Conservation (phyloP, 192 early-diverging fungal genomes). For the Irineochytrium annulatum region DNA sequence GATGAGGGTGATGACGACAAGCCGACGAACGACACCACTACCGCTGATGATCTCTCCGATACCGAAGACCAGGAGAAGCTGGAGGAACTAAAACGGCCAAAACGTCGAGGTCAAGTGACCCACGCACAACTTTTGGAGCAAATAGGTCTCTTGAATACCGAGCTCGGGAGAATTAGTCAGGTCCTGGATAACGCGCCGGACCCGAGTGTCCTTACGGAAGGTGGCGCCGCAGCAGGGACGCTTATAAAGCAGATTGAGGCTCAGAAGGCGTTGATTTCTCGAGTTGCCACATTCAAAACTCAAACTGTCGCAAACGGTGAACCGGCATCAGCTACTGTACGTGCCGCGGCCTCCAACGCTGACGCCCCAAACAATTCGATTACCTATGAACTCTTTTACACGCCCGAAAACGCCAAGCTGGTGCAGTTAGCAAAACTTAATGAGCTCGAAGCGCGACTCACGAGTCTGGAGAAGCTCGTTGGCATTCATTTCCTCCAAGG, state of each 20-base stretch:
- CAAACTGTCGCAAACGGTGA: neutral
- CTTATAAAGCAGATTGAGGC: constrained; percentile 15
- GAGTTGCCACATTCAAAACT: constrained; percentile 15
- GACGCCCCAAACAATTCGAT: constrained; percentile 24
- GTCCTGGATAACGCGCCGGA: neutral
- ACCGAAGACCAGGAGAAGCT: constrained; percentile 4
- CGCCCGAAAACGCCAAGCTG: constrained; percentile 53
- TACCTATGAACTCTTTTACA: constrained; percentile 73
- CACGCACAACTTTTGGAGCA: constrained; percentile 27
- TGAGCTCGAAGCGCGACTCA: constrained; percentile 65
- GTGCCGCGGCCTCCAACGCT: neutral
- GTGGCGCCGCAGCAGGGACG: constrained; percentile 3
- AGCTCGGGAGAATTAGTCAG: constrained; percentile 12
- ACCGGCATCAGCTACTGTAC: no score
- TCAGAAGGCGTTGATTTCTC: constrained; percentile 23
- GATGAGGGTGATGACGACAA: constrained; percentile 12
- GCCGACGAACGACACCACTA: neutral
- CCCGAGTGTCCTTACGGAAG: neutral
- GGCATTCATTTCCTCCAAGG: constrained; percentile 61
- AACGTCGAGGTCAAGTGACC: no score
- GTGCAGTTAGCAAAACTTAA: constrained; percentile 53
- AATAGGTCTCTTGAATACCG: constrained; percentile 14
- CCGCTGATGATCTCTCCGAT: neutral
- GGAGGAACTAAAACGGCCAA: no score
- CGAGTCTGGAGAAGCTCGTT: constrained; percentile 63